These are phyloP conservation scores for Heimioporus sp. DNA, from an alignment of 768 basidiomycete genomes.

Conservation along the genomic window DNA sequence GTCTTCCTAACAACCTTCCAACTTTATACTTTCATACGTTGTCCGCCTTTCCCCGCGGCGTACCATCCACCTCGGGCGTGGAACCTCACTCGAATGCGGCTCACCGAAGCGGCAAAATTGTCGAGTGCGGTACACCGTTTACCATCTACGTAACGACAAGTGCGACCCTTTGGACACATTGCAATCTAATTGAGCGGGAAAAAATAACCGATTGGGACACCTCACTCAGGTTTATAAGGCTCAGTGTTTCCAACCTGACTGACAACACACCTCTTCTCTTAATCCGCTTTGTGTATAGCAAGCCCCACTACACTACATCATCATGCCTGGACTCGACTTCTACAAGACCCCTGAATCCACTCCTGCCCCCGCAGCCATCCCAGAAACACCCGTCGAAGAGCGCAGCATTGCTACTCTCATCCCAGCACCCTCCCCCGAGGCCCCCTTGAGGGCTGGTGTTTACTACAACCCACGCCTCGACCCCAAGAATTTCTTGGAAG, in stretches of 20 bases:
- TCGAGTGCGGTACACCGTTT: conserved; percentile 9
- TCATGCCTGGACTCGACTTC: conserved; percentile 36
- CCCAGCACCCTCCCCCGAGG: conserved; percentile 9
- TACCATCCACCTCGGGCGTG: conserved; percentile 4
- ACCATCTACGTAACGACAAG: conserved; percentile 22
- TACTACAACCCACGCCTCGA: conserved; percentile 72
- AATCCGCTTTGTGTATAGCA: conserved; percentile 24
- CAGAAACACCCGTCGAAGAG: conserved; percentile 6
- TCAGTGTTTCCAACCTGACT: neutral
- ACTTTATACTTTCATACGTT: conserved; percentile 9
- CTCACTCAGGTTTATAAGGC: conserved; percentile 23
- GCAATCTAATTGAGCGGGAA: conserved; percentile 9
- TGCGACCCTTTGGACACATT: conserved; percentile 21
- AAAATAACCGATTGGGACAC: conserved; percentile 10
- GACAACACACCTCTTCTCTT: conserved; percentile 3
- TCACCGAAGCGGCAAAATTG: conserved; percentile 8
- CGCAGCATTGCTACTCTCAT: neutral
- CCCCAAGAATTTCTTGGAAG: conserved; percentile 65
- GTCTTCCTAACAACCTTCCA: conserved; percentile 4
- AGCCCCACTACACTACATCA: conserved; percentile 9
- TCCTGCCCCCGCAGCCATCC: neutral
- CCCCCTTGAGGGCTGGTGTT: conserved; percentile 18
- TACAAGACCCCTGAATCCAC: conserved; percentile 20
- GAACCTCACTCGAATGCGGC: conserved; percentile 1
- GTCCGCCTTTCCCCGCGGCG: conserved; percentile 25